Conservation (phyloP, 1,284 basidiomycete genomes). For the Sanghuangporus weigelae region DNA sequence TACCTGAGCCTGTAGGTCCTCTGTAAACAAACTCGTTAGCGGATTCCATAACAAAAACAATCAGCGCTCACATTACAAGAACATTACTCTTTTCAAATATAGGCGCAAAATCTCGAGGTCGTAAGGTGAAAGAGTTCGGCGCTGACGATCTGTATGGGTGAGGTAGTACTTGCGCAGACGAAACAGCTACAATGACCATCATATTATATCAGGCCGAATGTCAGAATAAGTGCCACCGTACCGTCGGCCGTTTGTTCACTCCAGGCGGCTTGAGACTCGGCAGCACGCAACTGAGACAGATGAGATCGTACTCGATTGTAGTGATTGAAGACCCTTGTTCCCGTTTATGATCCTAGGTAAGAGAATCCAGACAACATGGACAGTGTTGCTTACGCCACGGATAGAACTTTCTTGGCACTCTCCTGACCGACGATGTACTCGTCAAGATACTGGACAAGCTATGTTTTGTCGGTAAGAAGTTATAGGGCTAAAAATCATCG, state of each 20-base stretch:
- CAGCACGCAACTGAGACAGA: constrained; percentile 43
- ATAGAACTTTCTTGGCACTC: constrained; percentile 87
- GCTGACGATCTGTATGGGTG: constrained; percentile 34
- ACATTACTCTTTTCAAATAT: constrained; percentile 93
- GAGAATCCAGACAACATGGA: constrained; percentile 17
- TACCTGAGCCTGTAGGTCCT: constrained; percentile 80
- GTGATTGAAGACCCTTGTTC: constrained; percentile 81
- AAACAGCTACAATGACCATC: constrained; percentile 29
- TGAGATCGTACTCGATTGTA: constrained; percentile 79
- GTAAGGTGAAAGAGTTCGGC: constrained; percentile 35
- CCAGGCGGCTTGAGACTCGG: constrained; percentile 32
- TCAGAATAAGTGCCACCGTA: not conserved
- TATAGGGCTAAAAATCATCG: not conserved
- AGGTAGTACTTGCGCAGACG: constrained; percentile 54
- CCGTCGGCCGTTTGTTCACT: constrained; percentile 17
- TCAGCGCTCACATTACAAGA: constrained; percentile 63
- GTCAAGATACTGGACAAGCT: constrained; percentile 86
- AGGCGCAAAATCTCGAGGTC: constrained; percentile 41
- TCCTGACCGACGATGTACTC: constrained; percentile 93
- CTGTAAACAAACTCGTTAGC: constrained; percentile 32
- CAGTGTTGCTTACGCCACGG: constrained; percentile 67
- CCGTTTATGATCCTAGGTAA: constrained; percentile 16
- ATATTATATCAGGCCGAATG: not conserved
- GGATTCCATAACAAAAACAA: not conserved
- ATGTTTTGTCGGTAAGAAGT: not conserved